Evolutionary conservation across 1,284 basidiomycete genomes (phyloP), one percentile per base, ranked within the genome.

Genomic region (Coriolopsis trogii): DNA sequence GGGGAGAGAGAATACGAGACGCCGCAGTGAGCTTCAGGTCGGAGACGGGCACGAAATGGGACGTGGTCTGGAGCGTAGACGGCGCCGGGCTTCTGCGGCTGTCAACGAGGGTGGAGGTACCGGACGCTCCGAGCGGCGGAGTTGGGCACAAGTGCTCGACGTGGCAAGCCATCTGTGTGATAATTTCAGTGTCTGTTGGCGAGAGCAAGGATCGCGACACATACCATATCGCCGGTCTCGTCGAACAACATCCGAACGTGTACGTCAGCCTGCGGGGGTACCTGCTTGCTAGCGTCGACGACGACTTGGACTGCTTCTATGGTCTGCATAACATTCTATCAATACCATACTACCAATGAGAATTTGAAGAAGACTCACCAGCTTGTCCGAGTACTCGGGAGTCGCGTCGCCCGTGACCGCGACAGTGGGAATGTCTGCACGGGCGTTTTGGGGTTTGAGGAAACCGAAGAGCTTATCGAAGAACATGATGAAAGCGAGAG

Each of bases 231-330:
- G n/a, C 55, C 55, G 25, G 21, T 39, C 18, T 49, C 48, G 10
- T 41, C 31, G 51, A 57, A 53, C 31, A 48, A 34, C 41, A 57
- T 48, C 46, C 47, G 47, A 41, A 57, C 51, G 40, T 51, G 51
- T 24, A 57, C 51, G 23, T 57, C 46, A 30, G 41, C 48, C 6
- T 46, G 44, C 1, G 51, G 29, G 13, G 43, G 40, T 16, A 49
- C 41, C 15, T 51, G 47, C 39, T 49, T 36, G 38, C 49, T 51
- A 16, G 46, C 55, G n/a, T 54, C 55, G 12, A 39, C 41, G 29
- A 54, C 45, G 16, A 57, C 51, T 43, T 57, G 54, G 42, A 56
- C 46, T 3, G 53, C 53, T 26, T 55, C 53, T 29, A 50, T 55
- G 26, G 41, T 50, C 53, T 55, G 40, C 15, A n/a, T n/a, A n/a